These are phyloP conservation scores for Aspergillus wentii DNA, from an alignment of 495 filamentous ascomycete genomes.

Conservation along the genomic window DNA sequence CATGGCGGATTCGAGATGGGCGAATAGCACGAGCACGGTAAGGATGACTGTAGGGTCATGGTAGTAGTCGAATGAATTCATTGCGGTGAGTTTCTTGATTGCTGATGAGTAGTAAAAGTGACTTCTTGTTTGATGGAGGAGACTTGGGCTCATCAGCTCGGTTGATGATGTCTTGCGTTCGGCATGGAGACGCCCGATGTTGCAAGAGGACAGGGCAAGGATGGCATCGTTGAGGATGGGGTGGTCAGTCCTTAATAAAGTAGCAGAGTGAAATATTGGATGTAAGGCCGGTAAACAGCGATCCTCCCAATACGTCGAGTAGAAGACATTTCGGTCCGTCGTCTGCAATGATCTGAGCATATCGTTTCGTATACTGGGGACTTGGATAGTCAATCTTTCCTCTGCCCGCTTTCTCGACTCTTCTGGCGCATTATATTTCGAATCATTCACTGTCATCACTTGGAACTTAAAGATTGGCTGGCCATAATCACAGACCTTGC, in stretches of 20 bases:
- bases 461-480: constrained; percentile 24
- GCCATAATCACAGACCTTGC: constrained; percentile 27
- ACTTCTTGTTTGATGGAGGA: constrained; percentile 19
- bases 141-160: constrained; percentile 13
- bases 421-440: neutral
- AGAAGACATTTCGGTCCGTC: constrained; percentile 23
- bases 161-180: constrained; percentile 7
- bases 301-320: constrained; percentile 23
- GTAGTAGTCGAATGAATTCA: constrained; percentile 5
- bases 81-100: constrained; percentile 9
- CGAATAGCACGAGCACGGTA: constrained; percentile 16
- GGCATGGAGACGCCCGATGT: constrained; percentile 15
- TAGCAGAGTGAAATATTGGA: constrained; percentile 11
- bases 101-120: constrained; percentile 24
- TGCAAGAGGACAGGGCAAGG: constrained; percentile 23
- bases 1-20: constrained; percentile 23
- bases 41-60: constrained; percentile 6
- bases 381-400: too few species aligned
- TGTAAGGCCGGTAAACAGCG: constrained; percentile 19
- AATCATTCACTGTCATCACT: constrained; percentile 3
- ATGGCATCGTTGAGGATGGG: constrained; percentile 15
- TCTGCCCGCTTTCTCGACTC: too few species aligned
- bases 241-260: neutral
- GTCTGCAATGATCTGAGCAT: constrained; percentile 17
- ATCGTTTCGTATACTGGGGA: constrained; percentile 5